Evolutionary conservation across 495 filamentous ascomycete species (phyloP).

Genomic region (Bryoglossum gracile): DNA sequence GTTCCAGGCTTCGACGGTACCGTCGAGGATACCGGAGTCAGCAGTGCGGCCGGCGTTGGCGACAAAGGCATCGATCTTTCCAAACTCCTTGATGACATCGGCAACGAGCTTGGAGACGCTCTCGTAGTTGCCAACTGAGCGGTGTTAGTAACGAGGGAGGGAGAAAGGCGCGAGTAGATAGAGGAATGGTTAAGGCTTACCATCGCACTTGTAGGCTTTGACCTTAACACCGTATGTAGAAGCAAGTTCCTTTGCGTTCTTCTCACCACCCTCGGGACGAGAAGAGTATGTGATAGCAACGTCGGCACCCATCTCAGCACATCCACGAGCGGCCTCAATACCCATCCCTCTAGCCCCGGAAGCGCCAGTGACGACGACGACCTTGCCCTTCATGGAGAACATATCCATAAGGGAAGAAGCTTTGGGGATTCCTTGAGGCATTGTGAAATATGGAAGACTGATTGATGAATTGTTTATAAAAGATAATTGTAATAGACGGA

Average conservation of each 20-base stretch:
- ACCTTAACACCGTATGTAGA: constrained; percentile 57
- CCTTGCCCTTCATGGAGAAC: constrained; percentile 67
- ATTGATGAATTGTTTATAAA: no score
- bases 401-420: constrained; percentile 53
- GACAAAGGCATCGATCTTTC: constrained; percentile 59
- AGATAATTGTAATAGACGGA: no score
- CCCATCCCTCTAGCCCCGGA: constrained; percentile 64
- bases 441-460: no score
- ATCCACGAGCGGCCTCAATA: constrained; percentile 64
- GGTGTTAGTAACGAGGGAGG: no score
- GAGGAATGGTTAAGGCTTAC: no score
- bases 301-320: constrained; percentile 66
- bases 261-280: constrained; percentile 51
- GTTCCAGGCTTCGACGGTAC: constrained; percentile 56
- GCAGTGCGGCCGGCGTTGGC: constrained; percentile 64
- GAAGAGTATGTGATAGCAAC: constrained; percentile 62
- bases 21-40: constrained; percentile 54
- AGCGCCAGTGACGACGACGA: constrained; percentile 63
- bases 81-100: constrained; percentile 52
- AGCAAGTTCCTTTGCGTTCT: constrained; percentile 54
- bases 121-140: constrained; percentile 45
- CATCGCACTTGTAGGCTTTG: constrained; percentile 57
- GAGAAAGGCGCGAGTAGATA: no score
- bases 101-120: constrained; percentile 43
- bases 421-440: constrained; percentile 52